Percentiles rank a stretch among this genome's conserved stretches.
Conservation (phyloP, 2,329 filamentous ascomycete species). For the Geoglossum cookeanum region DNA sequence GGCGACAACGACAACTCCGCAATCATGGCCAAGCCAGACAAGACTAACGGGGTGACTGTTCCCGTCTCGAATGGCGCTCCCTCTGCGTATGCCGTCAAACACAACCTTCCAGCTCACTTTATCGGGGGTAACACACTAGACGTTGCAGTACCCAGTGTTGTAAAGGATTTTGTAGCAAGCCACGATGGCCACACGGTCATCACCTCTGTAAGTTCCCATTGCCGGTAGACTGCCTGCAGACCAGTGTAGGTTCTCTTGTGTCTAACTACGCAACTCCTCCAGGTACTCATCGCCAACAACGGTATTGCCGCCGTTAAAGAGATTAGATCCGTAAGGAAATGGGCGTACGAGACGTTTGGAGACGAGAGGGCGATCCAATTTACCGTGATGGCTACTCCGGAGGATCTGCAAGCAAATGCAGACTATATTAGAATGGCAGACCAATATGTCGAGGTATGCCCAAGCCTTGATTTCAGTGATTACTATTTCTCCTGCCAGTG, state of each 20-base stretch:
- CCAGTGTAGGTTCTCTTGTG: neutral
- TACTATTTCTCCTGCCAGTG: neutral
- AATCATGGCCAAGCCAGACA: neutral
- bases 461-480: neutral
- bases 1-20: neutral
- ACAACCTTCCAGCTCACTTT: constrained; percentile 78
- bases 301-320: constrained; percentile 99
- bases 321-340: constrained; percentile 97
- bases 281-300: constrained; percentile 99
- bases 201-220: constrained; percentile 57
- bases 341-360: constrained; percentile 98
- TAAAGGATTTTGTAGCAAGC: constrained; percentile 87
- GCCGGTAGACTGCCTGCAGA: neutral
- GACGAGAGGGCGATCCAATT: constrained; percentile 97
- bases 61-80: constrained; percentile 29
- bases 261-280: constrained; percentile 13
- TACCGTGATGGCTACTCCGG: constrained; percentile 97
- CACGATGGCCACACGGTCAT: constrained; percentile 95
- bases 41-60: constrained; percentile 21
- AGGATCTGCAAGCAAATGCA: constrained; percentile 92
- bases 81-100: constrained; percentile 58
- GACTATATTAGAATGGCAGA: constrained; percentile 99
- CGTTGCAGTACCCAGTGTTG: constrained; percentile 62
- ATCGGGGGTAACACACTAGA: constrained; percentile 83
- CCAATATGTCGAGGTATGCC: constrained; percentile 73